These are phyloP conservation scores for Chlorella vulgaris DNA, from an alignment of 139 green algal species.

Conservation along the genomic window DNA sequence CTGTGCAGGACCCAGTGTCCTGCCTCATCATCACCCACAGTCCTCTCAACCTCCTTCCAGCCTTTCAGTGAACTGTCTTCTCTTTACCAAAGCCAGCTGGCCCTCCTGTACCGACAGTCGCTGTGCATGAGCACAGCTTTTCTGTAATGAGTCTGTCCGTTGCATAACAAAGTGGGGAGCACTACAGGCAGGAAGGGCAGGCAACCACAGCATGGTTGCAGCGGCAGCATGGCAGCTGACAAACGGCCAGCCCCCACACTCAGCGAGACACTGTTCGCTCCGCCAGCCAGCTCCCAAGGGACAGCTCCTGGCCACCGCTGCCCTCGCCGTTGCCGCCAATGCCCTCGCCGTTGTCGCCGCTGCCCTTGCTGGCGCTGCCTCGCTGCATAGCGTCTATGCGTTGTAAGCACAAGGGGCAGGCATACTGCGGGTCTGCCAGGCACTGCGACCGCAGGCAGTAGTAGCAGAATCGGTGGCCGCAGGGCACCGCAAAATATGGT, in stretches of 20 bases:
- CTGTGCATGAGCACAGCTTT: too few species aligned
- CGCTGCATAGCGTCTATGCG: constrained; percentile 44
- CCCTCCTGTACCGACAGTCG: too few species aligned
- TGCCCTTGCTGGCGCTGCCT: not conserved
- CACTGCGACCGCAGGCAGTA: constrained; percentile 78
- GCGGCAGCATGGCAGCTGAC: not conserved
- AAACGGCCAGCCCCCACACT: not conserved
- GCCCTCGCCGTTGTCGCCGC: not conserved
- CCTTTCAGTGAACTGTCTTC: too few species aligned
- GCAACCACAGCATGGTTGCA: too few species aligned
- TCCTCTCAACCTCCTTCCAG: too few species aligned
- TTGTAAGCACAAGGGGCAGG: constrained; percentile 43
- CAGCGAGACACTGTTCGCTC: not conserved
- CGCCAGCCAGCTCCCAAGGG: not conserved
- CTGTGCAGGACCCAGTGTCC: too few species aligned
- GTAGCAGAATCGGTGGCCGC: constrained; percentile 89
- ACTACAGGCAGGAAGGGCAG: too few species aligned
- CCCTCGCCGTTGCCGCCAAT: not conserved
- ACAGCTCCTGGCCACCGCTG: not conserved
- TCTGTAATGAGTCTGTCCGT: too few species aligned
- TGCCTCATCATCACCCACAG: too few species aligned
- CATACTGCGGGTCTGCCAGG: constrained; percentile 36
- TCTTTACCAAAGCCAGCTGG: too few species aligned
- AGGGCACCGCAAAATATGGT: constrained; percentile 78
- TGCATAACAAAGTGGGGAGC: too few species aligned